Evolutionary conservation across 106 monocot species (phyloP).

Genomic region (Acorus gramineus): DNA sequence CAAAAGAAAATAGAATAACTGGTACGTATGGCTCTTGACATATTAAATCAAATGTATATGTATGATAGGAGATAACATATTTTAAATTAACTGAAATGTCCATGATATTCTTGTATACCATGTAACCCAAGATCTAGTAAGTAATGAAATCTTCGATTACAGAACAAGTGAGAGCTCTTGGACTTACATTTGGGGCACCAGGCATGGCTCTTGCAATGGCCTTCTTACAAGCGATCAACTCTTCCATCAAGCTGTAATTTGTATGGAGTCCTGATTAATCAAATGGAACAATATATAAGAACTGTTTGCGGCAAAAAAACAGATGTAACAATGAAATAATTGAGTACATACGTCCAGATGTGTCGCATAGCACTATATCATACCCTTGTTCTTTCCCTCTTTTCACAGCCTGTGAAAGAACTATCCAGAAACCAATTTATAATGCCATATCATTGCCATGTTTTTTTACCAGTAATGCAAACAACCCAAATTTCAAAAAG

Average conservation of each 20-base stretch:
- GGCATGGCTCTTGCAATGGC: slow-evolving; percentile 67
- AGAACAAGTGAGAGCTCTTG: neutral
- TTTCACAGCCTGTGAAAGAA: slow-evolving; percentile 95
- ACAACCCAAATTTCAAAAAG: neutral
- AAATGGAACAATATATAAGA: neutral
- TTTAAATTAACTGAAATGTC: too few species aligned
- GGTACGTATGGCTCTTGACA: too few species aligned
- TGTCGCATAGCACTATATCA: slow-evolving; percentile 89
- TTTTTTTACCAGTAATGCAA: neutral
- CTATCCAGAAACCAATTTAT: slow-evolving; percentile 31
- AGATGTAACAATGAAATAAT: slow-evolving; percentile 2
- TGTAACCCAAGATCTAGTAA: neutral
- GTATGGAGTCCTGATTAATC: slow-evolving; percentile 72
- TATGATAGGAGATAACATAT: too few species aligned
- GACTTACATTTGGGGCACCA: slow-evolving; percentile 89
- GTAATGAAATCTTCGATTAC: neutral
- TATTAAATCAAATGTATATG: too few species aligned
- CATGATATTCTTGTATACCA: too few species aligned
- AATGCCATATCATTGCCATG: slow-evolving; percentile 1
- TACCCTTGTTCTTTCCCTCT: slow-evolving; percentile 72
- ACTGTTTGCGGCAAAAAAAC: neutral
- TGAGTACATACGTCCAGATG: slow-evolving; percentile 83
- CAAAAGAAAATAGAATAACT: too few species aligned
- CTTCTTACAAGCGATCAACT: slow-evolving; percentile 87
- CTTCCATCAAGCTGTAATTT: slow-evolving; percentile 92